phyloP scores from a whole-genome alignment of 1,284 basidiomycete species.

The Vanrija humicola region DNA sequence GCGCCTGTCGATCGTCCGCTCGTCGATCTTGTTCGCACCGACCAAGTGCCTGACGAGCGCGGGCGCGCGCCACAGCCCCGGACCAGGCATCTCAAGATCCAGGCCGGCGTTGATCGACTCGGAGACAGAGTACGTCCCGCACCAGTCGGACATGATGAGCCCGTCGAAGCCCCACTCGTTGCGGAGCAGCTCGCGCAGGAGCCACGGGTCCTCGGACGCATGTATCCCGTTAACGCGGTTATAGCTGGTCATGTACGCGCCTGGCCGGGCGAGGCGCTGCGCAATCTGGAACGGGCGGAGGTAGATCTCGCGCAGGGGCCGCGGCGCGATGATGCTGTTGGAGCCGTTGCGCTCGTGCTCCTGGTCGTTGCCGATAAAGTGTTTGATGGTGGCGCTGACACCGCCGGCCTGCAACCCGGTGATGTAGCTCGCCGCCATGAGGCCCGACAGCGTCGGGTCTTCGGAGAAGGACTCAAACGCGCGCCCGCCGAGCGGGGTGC shows the following conservation, averaged over 20 bases:
- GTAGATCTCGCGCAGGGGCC: slow-evolving; percentile 75
- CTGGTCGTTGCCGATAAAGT: slow-evolving; percentile 47
- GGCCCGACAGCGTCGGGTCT: slow-evolving; percentile 69
- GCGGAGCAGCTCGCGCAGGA: slow-evolving; percentile 40
- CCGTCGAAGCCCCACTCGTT: slow-evolving; percentile 68
- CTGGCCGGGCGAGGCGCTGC: slow-evolving; percentile 57
- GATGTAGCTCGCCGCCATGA: slow-evolving; percentile 66
- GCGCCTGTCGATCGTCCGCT: slow-evolving; percentile 8
- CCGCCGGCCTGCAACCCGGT: slow-evolving; percentile 67
- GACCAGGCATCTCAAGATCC: slow-evolving; percentile 52
- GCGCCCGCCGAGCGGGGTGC: slow-evolving; percentile 69
- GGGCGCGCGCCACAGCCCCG: slow-evolving; percentile 20
- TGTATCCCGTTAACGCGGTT: slow-evolving; percentile 65
- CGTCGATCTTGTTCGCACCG: slow-evolving; percentile 54
- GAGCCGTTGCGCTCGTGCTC: slow-evolving; percentile 38
- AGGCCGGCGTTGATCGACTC: slow-evolving; percentile 65
- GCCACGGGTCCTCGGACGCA: slow-evolving; percentile 64
- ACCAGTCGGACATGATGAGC: slow-evolving; percentile 57
- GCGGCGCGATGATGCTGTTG: slow-evolving; percentile 34
- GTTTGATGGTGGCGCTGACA: slow-evolving; percentile 56
- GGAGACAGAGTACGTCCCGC: slow-evolving; percentile 64
- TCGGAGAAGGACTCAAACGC: slow-evolving; percentile 63
- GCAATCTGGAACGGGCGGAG: slow-evolving; percentile 74
- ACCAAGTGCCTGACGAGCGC: slow-evolving; percentile 57
- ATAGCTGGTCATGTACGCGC: slow-evolving; percentile 49